Conservation (phyloP, 2,329 filamentous ascomycete genomes). For the Xylariaceae sp. region DNA sequence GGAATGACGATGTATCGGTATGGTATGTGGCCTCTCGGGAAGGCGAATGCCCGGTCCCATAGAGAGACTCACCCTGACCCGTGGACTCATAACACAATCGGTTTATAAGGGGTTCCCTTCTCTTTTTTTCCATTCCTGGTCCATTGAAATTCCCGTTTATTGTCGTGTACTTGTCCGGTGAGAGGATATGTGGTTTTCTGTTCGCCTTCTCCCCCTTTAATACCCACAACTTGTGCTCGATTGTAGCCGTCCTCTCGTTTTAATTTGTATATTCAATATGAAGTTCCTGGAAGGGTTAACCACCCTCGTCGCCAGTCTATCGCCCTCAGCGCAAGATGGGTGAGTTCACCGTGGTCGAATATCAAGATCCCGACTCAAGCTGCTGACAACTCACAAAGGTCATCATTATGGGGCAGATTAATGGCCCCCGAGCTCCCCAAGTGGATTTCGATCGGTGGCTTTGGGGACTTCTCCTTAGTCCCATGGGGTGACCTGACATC, state of each 20-base stretch:
- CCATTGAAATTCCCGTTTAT: not conserved
- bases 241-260: slow-evolving; percentile 27
- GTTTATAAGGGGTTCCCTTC: slow-evolving; percentile 7
- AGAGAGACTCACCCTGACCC: not conserved
- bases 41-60: not conserved
- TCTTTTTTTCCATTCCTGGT: not conserved
- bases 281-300: slow-evolving; percentile 21
- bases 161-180: slow-evolving; percentile 1
- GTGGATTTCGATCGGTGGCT: slow-evolving; percentile 22
- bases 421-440: slow-evolving; percentile 30
- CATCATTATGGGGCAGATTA: slow-evolving; percentile 33
- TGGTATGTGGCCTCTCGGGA: not conserved
- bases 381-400: slow-evolving; percentile 17
- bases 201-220: slow-evolving; percentile 11
- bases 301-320: slow-evolving; percentile 22
- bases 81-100: not conserved
- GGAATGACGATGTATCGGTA: slow-evolving; percentile 13
- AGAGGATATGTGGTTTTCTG: slow-evolving; percentile 2
- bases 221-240: slow-evolving; percentile 16
- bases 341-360: slow-evolving; percentile 17
- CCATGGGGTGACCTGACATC: slow-evolving; percentile 48
- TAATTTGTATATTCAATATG: slow-evolving; percentile 21
- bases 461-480: slow-evolving; percentile 29
- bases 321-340: slow-evolving; percentile 27
- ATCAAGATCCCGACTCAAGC: no score